A percentile compares a stretch with the other conserved stretches of the same genome.
Conservation (phyloP, 1,284 basidiomycete genomes). For the Pseudozyma tsukubaensis region DNA sequence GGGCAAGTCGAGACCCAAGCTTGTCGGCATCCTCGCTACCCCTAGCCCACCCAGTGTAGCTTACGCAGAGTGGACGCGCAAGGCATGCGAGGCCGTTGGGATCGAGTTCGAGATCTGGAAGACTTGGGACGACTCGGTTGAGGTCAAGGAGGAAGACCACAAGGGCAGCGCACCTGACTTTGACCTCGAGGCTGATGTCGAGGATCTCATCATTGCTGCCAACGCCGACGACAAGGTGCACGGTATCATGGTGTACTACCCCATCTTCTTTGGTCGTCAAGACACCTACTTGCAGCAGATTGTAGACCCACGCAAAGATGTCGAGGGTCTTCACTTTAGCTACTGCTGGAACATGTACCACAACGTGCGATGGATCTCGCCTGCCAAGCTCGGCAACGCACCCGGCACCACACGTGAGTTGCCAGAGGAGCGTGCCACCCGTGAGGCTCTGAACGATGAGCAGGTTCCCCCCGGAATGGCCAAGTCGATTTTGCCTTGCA, state of each 20-base stretch:
- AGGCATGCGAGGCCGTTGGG: conserved; percentile 88
- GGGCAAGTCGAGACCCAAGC: conserved; percentile 73
- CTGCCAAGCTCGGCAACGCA: conserved; percentile 63
- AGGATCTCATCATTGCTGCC: conserved; percentile 70
- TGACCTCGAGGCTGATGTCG: conserved; percentile 78
- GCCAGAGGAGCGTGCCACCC: conserved; percentile 43
- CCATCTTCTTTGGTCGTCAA: conserved; percentile 72
- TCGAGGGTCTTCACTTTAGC: conserved; percentile 90
- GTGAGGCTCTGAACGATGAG: conserved; percentile 47
- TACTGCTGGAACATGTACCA: conserved; percentile 69
- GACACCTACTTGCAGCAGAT: conserved; percentile 96
- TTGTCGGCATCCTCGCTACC: conserved; percentile 92
- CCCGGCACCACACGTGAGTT: conserved; percentile 64
- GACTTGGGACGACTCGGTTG: conserved; percentile 65
- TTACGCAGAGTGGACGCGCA: conserved; percentile 93
- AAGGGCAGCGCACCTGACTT: conserved; percentile 77
- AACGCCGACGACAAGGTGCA: conserved; percentile 87
- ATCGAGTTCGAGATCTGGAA: conserved; percentile 79
- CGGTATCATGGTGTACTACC: conserved; percentile 87
- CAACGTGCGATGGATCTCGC: conserved; percentile 67
- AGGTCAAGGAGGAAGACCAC: conserved; percentile 72
- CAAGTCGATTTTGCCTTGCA: conserved; percentile 96
- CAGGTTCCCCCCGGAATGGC: conserved; percentile 78
- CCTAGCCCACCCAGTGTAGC: conserved; percentile 85
- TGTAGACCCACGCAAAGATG: conserved; percentile 94